Conservation (phyloP, 352 stramenopile genomes). For the Phytophthora multivora region DNA sequence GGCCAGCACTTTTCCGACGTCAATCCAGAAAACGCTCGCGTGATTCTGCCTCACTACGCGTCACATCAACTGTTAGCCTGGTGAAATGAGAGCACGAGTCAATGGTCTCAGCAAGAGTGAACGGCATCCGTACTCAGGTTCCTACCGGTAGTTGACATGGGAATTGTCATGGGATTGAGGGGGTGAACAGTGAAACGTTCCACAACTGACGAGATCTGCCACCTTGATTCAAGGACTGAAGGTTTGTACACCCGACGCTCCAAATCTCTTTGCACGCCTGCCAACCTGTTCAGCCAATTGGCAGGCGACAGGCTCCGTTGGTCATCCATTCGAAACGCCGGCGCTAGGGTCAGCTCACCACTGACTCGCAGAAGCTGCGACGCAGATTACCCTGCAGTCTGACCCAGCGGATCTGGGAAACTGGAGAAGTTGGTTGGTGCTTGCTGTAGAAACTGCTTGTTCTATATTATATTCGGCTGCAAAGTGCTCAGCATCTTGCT, state of each 20-base stretch:
- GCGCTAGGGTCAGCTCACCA: no score
- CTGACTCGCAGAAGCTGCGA: no score
- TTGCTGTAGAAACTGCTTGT: neutral
- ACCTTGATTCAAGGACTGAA: no score
- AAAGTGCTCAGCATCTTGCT: conserved; percentile 8
- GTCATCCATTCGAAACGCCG: no score
- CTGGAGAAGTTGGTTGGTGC: neutral
- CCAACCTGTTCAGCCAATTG: no score
- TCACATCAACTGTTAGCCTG: neutral
- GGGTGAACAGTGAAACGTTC: neutral
- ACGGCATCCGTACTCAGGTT: no score
- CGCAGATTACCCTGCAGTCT: no score
- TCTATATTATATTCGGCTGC: conserved; percentile 14
- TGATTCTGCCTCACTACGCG: neutral
- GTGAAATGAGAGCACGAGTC: neutral
- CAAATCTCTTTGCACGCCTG: no score
- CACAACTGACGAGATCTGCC: conserved; percentile 9
- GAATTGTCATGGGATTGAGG: neutral
- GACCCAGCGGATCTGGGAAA: no score
- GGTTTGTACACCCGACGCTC: no score
- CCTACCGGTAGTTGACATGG: neutral
- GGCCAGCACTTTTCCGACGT: conserved; percentile 12
- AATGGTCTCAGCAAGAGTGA: no score
- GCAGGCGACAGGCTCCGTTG: no score
- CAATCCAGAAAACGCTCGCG: conserved; percentile 8